Evolutionary conservation across 139 green algal species (phyloP).

Genomic region (Asterochloris erici): DNA sequence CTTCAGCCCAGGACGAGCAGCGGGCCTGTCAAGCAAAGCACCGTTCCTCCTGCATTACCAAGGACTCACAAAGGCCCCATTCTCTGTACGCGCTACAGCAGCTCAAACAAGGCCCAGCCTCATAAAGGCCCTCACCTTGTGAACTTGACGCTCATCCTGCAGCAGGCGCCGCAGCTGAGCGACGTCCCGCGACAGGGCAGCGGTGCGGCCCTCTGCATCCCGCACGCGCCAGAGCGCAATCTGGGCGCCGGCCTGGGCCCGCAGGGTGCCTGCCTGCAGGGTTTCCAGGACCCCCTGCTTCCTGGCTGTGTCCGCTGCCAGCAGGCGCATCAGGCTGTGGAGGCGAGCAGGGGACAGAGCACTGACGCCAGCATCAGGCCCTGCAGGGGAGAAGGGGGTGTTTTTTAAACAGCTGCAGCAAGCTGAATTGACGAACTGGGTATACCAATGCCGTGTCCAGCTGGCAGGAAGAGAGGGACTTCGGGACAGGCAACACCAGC

Average conservation of each 20-base stretch:
- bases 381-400: background rate
- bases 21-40: background rate
- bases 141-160: slow-evolving; percentile 49
- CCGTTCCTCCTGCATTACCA: background rate
- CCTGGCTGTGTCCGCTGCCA: slow-evolving; percentile 28
- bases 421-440: too few relatives aligned
- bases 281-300: slow-evolving; percentile 43
- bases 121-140: background rate
- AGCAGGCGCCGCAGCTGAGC: slow-evolving; percentile 43
- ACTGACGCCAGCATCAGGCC: background rate
- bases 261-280: slow-evolving; percentile 24
- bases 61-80: background rate
- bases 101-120: background rate
- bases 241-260: slow-evolving; percentile 23
- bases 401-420: too few relatives aligned
- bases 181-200: slow-evolving; percentile 26
- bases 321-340: background rate
- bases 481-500: too few relatives aligned
- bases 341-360: background rate
- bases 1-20: background rate
- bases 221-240: slow-evolving; percentile 27
- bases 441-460: background rate
- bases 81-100: background rate
- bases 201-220: slow-evolving; percentile 27
- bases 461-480: background rate